A percentile compares a stretch with the other conserved stretches of the same genome.
These are phyloP conservation scores for Candida boidinii DNA, from an alignment of 805 yeast species.

Conservation along the genomic window DNA sequence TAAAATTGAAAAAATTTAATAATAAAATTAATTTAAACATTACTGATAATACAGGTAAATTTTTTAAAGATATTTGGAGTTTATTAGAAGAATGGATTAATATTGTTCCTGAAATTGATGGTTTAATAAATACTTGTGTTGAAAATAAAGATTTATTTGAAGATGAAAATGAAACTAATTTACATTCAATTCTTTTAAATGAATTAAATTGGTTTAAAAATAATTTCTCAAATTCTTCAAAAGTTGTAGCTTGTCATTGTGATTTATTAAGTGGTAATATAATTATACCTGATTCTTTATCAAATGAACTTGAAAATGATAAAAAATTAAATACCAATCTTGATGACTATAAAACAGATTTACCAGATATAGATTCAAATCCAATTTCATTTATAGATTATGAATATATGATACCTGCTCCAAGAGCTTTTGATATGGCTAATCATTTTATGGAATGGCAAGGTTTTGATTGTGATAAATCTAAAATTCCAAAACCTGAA, in stretches of 20 bases:
- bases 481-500: constrained; percentile 48
- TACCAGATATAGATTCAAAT: constrained; percentile 9
- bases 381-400: constrained; percentile 60
- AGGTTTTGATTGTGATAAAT: constrained; percentile 63
- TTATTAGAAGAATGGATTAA: constrained; percentile 55
- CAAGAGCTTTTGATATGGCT: constrained; percentile 67
- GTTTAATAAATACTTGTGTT: constrained; percentile 27
- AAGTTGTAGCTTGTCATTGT: constrained; percentile 58
- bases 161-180: constrained; percentile 2
- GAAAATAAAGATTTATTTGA: constrained; percentile 23
- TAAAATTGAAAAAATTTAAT: constrained; percentile 26
- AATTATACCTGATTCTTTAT: constrained; percentile 39
- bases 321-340: neutral
- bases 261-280: constrained; percentile 71
- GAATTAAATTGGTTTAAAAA: constrained; percentile 51
- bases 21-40: constrained; percentile 6
- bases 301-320: neutral
- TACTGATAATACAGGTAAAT: constrained; percentile 4
- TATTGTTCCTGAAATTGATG: constrained; percentile 45
- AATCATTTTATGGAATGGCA: constrained; percentile 78
- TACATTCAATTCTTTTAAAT: constrained; percentile 29
- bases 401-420: constrained; percentile 66
- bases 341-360: too few species aligned
- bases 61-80: constrained; percentile 46
- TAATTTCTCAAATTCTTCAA: constrained; percentile 35